Percentiles rank a stretch among this genome's conserved stretches.
phyloP scores from a whole-genome alignment of 768 basidiomycete genomes.

The Amanita inopinata region DNA sequence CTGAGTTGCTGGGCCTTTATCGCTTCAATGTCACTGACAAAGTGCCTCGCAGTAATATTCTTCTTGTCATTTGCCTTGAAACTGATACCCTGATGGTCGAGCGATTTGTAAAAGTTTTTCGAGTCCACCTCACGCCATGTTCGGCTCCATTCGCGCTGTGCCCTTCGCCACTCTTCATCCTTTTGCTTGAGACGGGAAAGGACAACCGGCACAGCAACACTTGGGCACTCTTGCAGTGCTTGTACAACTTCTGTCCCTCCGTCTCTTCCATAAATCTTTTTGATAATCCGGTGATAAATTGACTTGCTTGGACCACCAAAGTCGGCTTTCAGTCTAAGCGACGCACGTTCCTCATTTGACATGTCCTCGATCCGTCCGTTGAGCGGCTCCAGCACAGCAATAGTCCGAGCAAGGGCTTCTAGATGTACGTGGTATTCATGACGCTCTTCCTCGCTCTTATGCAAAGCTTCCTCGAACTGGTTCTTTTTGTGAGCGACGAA shows the following conservation, averaged over 20 bases:
- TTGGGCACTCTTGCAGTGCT: conserved; percentile 87
- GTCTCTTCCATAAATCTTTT: conserved; percentile 87
- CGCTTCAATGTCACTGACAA: conserved; percentile 71
- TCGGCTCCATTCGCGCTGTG: conserved; percentile 90
- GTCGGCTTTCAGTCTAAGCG: conserved; percentile 75
- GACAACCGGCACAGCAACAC: conserved; percentile 85
- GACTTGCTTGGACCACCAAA: conserved; percentile 83
- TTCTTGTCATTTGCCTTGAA: conserved; percentile 98
- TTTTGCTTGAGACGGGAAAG: conserved; percentile 83
- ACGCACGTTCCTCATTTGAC: conserved; percentile 74
- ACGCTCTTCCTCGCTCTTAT: conserved; percentile 96
- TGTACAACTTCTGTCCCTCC: conserved; percentile 66
- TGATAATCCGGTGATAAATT: conserved; percentile 88
- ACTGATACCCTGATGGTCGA: conserved; percentile 91
- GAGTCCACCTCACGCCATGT: conserved; percentile 96
- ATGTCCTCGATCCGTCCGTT: conserved; percentile 78
- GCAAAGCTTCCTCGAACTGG: conserved; percentile 87
- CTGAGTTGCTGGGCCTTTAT: conserved; percentile 51
- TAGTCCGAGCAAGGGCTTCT: conserved; percentile 83
- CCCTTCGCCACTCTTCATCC: conserved; percentile 94
- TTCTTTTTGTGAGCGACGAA: conserved; percentile 97
- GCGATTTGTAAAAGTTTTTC: conserved; percentile 96
- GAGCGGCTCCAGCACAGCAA: conserved; percentile 85
- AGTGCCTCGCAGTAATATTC: conserved; percentile 73
- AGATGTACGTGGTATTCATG: conserved; percentile 97